Percentiles rank a stretch among this genome's conserved stretches.
Evolutionary conservation across 768 basidiomycete species (phyloP).

Genomic region (Xerocomellus amylosporus): DNA sequence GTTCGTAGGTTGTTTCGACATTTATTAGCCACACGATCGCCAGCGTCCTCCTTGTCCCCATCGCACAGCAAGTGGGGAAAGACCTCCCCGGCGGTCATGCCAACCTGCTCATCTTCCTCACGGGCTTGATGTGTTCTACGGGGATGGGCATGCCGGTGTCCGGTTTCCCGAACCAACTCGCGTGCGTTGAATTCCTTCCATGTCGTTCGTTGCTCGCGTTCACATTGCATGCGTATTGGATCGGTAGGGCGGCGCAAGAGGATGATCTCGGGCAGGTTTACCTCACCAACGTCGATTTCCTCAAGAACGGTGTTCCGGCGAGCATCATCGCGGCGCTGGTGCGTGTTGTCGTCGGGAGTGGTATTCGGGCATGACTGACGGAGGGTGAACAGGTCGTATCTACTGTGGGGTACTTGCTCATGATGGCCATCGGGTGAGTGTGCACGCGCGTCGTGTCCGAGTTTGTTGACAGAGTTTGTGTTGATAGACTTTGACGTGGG

Average conservation of each 20-base stretch:
- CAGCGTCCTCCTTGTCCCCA: slow-evolving; percentile 93
- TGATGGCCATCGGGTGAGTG: slow-evolving; percentile 17
- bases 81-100: slow-evolving; percentile 65
- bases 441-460: neutral
- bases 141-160: slow-evolving; percentile 99
- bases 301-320: slow-evolving; percentile 94
- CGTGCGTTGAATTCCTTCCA: slow-evolving; percentile 48
- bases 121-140: slow-evolving; percentile 86
- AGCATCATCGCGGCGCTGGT: slow-evolving; percentile 85
- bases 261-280: slow-evolving; percentile 92
- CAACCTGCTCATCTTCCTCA: slow-evolving; percentile 89
- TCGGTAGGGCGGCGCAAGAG: slow-evolving; percentile 78
- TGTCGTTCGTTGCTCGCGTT: neutral
- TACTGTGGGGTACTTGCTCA: slow-evolving; percentile 17
- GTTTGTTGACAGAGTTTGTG: neutral
- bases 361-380: neutral
- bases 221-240: neutral
- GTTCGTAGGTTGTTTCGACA: slow-evolving; percentile 74
- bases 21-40: slow-evolving; percentile 98
- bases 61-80: slow-evolving; percentile 87
- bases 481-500: slow-evolving; percentile 4
- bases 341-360: neutral
- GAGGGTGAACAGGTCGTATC: slow-evolving; percentile 13
- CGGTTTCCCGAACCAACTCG: slow-evolving; percentile 98
- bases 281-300: slow-evolving; percentile 80